Evolutionary conservation across 2,329 filamentous ascomycete genomes (phyloP), one percentile per base, ranked within the genome.

Genomic region (Coniochaeta sp.): DNA sequence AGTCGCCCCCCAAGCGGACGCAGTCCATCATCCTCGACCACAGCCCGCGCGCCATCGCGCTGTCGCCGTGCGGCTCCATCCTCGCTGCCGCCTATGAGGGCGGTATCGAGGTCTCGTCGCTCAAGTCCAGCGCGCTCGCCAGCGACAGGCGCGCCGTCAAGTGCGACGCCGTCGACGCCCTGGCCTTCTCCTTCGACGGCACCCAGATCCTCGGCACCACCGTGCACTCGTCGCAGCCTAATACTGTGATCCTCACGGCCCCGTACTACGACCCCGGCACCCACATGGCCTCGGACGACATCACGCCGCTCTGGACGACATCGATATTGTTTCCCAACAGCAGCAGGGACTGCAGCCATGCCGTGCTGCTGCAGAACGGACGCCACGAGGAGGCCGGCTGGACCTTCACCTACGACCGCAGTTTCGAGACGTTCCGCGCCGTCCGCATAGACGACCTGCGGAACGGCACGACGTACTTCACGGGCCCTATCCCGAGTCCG

Each of bases 51-150:
- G 86, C 90, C 16, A 89, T 96, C 64, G 87, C 89, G 17, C 76
- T 96, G 32, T 93, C 91, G 0, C 90, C 91, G 1, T 90, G 89
- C 64, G 91, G 90, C 26, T 86, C 88, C 50, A 89, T 96, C 16
- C 75, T 96, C 54, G 92, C 92, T 26, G 89, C 91, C 17, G 91
- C 91, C 8, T 96, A 93, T 72, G 87, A 91, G 68, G 89, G 90
- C 59, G 90, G 90, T n/a, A 93, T 96, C 63, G 92, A 96, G 72
- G 89, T 96, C 0, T 87, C 90, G 30, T 89, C 91, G 5, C 77
- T 96, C 42, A 84, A 84, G 55, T 79, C 87, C 2, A 83, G 80
- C 58, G 85, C 84, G 28, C 68, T 88, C 30, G 73, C 83, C 14
- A 89, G 84, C 0, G 88, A 92, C 65, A 82, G 88, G 67, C 81